Conservation (phyloP, 345 rosid genomes). For the Citropsis articulata region DNA sequence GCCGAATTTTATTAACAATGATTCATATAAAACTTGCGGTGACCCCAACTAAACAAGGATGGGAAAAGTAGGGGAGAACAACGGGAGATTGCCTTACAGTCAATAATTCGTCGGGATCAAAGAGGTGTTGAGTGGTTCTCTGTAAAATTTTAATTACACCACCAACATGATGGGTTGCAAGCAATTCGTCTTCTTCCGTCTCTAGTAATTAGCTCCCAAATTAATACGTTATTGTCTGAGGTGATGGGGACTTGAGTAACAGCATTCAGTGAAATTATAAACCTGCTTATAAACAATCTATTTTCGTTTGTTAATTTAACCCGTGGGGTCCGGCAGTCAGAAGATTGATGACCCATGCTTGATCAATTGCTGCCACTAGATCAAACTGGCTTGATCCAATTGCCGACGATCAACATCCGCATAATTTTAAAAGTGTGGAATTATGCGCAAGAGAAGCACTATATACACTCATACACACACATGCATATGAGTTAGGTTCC, state of each 20-base stretch:
- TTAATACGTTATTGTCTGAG: neutral
- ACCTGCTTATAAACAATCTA: neutral
- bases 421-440: too few species aligned
- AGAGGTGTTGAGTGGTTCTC: slow-evolving; percentile 80
- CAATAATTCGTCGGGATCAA: slow-evolving; percentile 87
- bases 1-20: slow-evolving; percentile 12
- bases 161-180: slow-evolving; percentile 87
- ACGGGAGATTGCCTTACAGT: slow-evolving; percentile 45
- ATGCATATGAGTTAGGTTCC: too few species aligned
- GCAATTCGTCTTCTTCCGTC: slow-evolving; percentile 92
- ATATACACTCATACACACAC: too few species aligned
- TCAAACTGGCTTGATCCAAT: too few species aligned
- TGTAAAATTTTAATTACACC: slow-evolving; percentile 81
- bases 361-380: too few species aligned
- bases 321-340: too few species aligned
- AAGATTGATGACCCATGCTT: too few species aligned
- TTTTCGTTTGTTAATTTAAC: too few species aligned
- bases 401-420: too few species aligned
- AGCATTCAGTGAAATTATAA: neutral
- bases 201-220: slow-evolving; percentile 24
- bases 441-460: too few species aligned
- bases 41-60: neutral
- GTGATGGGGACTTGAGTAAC: neutral
- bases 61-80: neutral
- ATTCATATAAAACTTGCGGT: neutral